phyloP scores from a whole-genome alignment of 1,284 basidiomycete genomes.

The Laetiporus sulphureus region DNA sequence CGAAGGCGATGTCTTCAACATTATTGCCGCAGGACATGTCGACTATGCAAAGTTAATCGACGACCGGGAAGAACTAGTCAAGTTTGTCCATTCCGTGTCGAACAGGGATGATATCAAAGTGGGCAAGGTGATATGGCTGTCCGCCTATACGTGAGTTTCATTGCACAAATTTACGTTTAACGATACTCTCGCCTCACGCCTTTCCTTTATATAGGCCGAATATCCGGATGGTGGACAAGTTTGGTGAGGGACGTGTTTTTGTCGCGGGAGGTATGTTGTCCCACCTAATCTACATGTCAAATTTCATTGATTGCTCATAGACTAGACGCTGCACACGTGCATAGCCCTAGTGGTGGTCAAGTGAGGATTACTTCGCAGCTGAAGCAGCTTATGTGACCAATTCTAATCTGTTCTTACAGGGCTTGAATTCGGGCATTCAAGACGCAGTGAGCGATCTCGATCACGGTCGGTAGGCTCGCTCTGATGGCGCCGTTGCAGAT shows the following conservation, averaged over 20 bases:
- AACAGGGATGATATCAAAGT: conserved; percentile 9
- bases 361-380: conserved; percentile 13
- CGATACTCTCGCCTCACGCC: no score
- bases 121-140: conserved; percentile 3
- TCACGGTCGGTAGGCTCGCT: neutral
- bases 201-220: conserved; percentile 26
- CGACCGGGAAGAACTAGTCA: conserved; percentile 2
- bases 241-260: conserved; percentile 28
- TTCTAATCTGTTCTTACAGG: conserved; percentile 2
- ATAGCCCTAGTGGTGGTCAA: conserved; percentile 24
- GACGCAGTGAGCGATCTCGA: conserved; percentile 4
- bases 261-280: conserved; percentile 32
- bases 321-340: conserved; percentile 23
- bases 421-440: conserved; percentile 9
- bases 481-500: conserved; percentile 11
- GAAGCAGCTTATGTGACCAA: neutral
- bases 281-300: no score
- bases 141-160: conserved; percentile 7
- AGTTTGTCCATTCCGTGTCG: conserved; percentile 3
- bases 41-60: conserved; percentile 2
- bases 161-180: no score
- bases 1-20: conserved; percentile 1
- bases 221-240: conserved; percentile 30
- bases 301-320: no score
- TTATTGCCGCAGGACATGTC: neutral